phyloP scores from a whole-genome alignment of 305 asterid species.

The Rubia balearica region DNA sequence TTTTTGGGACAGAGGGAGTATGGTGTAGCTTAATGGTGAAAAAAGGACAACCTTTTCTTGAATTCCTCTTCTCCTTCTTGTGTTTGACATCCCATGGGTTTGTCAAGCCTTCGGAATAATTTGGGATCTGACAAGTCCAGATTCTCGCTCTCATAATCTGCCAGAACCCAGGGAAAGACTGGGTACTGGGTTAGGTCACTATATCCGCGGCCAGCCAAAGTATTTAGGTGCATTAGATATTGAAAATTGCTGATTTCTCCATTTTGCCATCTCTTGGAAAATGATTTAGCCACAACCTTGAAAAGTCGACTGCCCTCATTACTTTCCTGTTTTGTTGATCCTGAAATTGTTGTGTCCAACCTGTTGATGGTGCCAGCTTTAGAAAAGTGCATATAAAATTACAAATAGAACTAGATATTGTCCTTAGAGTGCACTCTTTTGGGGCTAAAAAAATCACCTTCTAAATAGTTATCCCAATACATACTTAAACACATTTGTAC shows the following conservation, averaged over 20 bases:
- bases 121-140: slow-evolving; percentile 78
- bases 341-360: slow-evolving; percentile 94
- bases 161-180: slow-evolving; percentile 97
- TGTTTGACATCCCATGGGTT: slow-evolving; percentile 98
- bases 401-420: background rate
- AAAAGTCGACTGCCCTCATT: slow-evolving; percentile 96
- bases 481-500: background rate
- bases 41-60: slow-evolving; percentile 64
- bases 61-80: slow-evolving; percentile 95
- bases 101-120: slow-evolving; percentile 83
- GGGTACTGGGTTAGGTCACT: slow-evolving; percentile 99
- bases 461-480: background rate
- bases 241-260: slow-evolving; percentile 99
- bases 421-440: background rate
- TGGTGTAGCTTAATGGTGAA: slow-evolving; percentile 2
- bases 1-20: too few relatives aligned
- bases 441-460: background rate
- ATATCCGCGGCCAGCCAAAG: slow-evolving; percentile 99
- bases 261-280: slow-evolving; percentile 99
- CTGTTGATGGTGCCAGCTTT: slow-evolving; percentile 31
- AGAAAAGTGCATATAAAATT: background rate
- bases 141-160: slow-evolving; percentile 87
- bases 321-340: slow-evolving; percentile 80
- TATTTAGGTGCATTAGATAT: slow-evolving; percentile 97
- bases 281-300: slow-evolving; percentile 89